phyloP scores from a whole-genome alignment of 148 eudicot genomes.

The Rhododendron vialii region DNA sequence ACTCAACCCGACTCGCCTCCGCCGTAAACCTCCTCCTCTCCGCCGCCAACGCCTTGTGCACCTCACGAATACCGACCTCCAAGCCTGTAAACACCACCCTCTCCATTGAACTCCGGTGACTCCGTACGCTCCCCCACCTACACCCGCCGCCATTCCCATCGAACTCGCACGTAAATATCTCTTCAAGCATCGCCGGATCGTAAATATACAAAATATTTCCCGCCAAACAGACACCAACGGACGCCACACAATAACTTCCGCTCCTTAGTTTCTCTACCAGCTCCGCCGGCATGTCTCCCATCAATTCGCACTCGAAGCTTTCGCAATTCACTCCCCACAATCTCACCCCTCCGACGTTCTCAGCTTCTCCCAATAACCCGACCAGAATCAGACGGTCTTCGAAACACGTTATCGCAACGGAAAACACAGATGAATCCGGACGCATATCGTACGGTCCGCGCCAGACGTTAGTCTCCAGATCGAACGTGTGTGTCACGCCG shows the following conservation, averaged over 20 bases:
- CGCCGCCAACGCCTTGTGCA: constrained; percentile 30
- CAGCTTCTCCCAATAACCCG: constrained; percentile 31
- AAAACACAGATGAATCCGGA: constrained; percentile 31
- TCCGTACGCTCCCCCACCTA: constrained; percentile 43
- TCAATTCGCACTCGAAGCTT: constrained; percentile 16
- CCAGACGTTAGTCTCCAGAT: constrained; percentile 38
- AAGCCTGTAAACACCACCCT: constrained; percentile 44
- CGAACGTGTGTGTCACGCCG: constrained; percentile 42
- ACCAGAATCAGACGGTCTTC: constrained; percentile 36
- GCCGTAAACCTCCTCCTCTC: constrained; percentile 9
- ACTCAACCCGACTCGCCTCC: background rate
- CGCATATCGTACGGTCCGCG: constrained; percentile 30
- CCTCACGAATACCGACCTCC: constrained; percentile 35
- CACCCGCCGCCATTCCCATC: constrained; percentile 16
- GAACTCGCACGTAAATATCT: constrained; percentile 39
- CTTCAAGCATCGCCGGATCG: constrained; percentile 28
- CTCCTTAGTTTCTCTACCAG: constrained; percentile 37
- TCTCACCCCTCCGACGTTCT: constrained; percentile 24
- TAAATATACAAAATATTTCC: constrained; percentile 30
- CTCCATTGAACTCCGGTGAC: constrained; percentile 20
- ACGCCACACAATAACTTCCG: constrained; percentile 14
- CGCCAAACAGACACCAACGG: constrained; percentile 28
- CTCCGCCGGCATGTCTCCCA: constrained; percentile 51
- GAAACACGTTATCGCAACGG: constrained; percentile 30
- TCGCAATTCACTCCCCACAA: constrained; percentile 37